Conservation (phyloP, 2,329 filamentous ascomycete genomes). For the Fusarium falciforme region DNA sequence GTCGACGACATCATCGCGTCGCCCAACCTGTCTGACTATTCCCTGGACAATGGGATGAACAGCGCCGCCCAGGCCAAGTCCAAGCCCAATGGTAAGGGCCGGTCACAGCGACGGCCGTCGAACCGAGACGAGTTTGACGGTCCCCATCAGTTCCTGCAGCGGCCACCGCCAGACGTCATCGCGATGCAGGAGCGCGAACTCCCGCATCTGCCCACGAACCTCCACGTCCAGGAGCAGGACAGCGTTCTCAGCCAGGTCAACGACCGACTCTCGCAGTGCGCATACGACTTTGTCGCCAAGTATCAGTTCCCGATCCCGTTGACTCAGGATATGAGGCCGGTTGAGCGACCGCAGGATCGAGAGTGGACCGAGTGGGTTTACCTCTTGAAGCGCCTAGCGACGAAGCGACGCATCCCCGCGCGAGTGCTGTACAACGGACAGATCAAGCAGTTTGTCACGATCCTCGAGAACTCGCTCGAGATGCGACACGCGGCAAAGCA, state of each 20-base stretch:
- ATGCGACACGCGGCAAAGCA: conserved; percentile 88
- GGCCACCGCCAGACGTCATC: conserved; percentile 76
- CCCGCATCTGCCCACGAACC: conserved; percentile 83
- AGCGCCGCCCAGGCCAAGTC: conserved; percentile 55
- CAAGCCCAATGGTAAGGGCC: conserved; percentile 60
- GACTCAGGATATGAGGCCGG: conserved; percentile 82
- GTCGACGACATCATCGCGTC: conserved; percentile 69
- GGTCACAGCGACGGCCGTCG: conserved; percentile 75
- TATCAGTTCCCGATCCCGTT: conserved; percentile 91
- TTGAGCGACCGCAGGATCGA: conserved; percentile 79
- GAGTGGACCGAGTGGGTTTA: conserved; percentile 96
- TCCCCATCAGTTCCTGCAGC: conserved; percentile 83
- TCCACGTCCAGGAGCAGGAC: conserved; percentile 87
- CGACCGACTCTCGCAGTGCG: conserved; percentile 85
- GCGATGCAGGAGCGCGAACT: conserved; percentile 83
- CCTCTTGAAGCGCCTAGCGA: conserved; percentile 85
- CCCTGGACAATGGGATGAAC: conserved; percentile 62
- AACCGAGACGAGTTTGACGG: conserved; percentile 93
- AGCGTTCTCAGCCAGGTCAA: conserved; percentile 83
- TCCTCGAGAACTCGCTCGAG: conserved; percentile 88
- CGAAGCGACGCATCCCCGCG: conserved; percentile 86
- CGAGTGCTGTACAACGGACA: conserved; percentile 88
- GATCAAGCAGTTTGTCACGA: conserved; percentile 91
- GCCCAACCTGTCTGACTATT: conserved; percentile 70
- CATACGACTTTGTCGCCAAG: conserved; percentile 90